Percentiles rank a stretch among this genome's conserved stretches.
phyloP scores from a whole-genome alignment of 2,329 filamentous ascomycete genomes.

The Grosmannia huntii region DNA sequence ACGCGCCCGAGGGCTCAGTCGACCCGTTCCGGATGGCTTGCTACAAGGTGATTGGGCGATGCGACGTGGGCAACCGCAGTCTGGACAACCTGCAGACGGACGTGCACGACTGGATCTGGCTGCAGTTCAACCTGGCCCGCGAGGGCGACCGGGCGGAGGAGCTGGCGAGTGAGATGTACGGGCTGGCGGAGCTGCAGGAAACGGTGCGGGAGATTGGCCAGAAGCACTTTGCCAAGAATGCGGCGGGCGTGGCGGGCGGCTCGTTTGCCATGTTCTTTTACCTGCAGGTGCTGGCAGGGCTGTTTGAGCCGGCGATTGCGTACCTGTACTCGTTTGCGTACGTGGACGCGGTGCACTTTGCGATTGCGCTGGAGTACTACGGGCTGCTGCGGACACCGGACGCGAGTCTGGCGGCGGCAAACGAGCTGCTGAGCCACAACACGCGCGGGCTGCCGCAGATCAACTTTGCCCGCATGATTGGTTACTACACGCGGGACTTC shows the following conservation, averaged over 20 bases:
- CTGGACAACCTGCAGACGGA: constrained; percentile 50
- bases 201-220: constrained; percentile 82
- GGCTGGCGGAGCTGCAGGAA: constrained; percentile 55
- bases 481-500: constrained; percentile 94
- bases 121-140: constrained; percentile 56
- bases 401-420: constrained; percentile 47
- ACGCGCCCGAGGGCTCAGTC: constrained; percentile 73
- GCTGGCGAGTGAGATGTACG: constrained; percentile 53
- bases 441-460: constrained; percentile 65
- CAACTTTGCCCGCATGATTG: constrained; percentile 87
- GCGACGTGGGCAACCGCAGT: constrained; percentile 51
- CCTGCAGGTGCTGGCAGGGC: constrained; percentile 75
- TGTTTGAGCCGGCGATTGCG: constrained; percentile 87
- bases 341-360: constrained; percentile 89
- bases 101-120: constrained; percentile 60
- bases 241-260: constrained; percentile 58
- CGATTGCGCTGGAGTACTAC: constrained; percentile 78
- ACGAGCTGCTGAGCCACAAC: constrained; percentile 55
- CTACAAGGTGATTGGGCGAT: constrained; percentile 90
- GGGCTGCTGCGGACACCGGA: constrained; percentile 80
- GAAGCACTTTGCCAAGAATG: constrained; percentile 76
- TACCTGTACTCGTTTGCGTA: constrained; percentile 89
- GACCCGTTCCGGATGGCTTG: constrained; percentile 95
- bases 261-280: constrained; percentile 88
- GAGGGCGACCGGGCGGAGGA: constrained; percentile 52